phyloP scores from a whole-genome alignment of 1,284 basidiomycete species.

The Athelia psychrophila region DNA sequence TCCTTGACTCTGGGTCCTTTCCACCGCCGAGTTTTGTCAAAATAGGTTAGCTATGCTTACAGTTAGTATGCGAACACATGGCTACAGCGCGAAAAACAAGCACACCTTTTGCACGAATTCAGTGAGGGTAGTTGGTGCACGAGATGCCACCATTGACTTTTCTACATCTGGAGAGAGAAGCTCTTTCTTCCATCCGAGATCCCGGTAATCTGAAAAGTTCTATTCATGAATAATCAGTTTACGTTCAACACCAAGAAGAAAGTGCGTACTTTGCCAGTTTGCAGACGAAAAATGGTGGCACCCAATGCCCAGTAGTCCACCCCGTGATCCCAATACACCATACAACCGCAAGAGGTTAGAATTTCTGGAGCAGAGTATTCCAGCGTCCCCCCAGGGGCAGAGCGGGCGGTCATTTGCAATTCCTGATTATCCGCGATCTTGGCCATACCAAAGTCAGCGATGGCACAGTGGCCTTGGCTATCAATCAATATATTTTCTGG shows the following conservation, averaged over 20 bases:
- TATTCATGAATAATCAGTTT: not conserved
- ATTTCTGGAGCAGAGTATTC: not conserved
- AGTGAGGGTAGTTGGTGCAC: not conserved
- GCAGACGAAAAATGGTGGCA: not conserved
- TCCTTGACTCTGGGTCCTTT: conserved; percentile 1
- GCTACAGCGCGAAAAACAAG: no score
- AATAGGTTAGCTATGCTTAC: not conserved
- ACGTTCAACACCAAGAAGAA: not conserved
- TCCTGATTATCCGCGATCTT: not conserved
- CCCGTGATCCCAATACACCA: not conserved
- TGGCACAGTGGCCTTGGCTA: not conserved
- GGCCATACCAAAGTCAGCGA: not conserved
- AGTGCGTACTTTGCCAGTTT: not conserved
- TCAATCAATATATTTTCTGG: not conserved
- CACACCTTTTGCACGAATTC: not conserved
- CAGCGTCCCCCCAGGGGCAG: not conserved
- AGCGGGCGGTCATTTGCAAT: not conserved
- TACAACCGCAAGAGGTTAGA: not conserved
- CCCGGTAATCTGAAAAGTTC: not conserved
- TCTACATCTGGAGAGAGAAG: not conserved
- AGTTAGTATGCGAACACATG: no score
- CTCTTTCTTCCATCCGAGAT: not conserved
- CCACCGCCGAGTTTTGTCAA: not conserved
- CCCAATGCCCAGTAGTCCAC: not conserved
- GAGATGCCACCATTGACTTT: not conserved